Percentiles rank a stretch among this genome's conserved stretches.
Evolutionary conservation across 2,329 filamentous ascomycete species (phyloP).

Genomic region (Venturia carpophila): DNA sequence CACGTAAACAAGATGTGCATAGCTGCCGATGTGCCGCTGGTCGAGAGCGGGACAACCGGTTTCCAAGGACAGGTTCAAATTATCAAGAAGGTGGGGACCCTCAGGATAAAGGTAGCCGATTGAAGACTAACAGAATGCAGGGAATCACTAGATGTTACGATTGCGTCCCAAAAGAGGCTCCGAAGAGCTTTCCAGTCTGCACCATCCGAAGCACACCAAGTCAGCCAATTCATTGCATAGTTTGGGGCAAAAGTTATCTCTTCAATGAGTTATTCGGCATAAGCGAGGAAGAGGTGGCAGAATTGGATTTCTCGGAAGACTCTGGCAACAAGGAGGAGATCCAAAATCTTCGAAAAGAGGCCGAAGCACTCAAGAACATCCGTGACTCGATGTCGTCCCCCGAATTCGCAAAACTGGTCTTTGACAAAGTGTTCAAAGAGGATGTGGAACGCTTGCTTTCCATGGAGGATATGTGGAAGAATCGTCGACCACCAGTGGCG

Average conservation of each 20-base stretch:
- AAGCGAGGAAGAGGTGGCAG: conserved; percentile 74
- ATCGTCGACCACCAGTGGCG: conserved; percentile 62
- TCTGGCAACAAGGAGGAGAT: conserved; percentile 83
- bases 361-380: conserved; percentile 74
- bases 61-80: conserved; percentile 98
- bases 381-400: conserved; percentile 70
- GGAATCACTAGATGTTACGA: conserved; percentile 93
- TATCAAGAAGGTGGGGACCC: conserved; percentile 61
- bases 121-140: conserved; percentile 28
- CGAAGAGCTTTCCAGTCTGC: conserved; percentile 91
- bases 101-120: neutral
- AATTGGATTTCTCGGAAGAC: conserved; percentile 72
- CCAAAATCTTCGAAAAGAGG: conserved; percentile 75
- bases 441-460: conserved; percentile 75
- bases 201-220: conserved; percentile 95
- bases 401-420: conserved; percentile 71
- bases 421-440: conserved; percentile 83
- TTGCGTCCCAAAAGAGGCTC: conserved; percentile 79
- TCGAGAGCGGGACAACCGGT: conserved; percentile 94
- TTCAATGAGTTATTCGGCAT: conserved; percentile 89
- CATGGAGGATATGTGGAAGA: conserved; percentile 97
- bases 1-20: conserved; percentile 98
- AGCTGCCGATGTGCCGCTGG: conserved; percentile 78
- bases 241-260: conserved; percentile 96
- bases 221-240: conserved; percentile 96